A percentile compares a stretch with the other conserved stretches of the same genome.
These are phyloP conservation scores for Periconia sp. DNA, from an alignment of 2,329 filamentous ascomycete species.

Conservation along the genomic window DNA sequence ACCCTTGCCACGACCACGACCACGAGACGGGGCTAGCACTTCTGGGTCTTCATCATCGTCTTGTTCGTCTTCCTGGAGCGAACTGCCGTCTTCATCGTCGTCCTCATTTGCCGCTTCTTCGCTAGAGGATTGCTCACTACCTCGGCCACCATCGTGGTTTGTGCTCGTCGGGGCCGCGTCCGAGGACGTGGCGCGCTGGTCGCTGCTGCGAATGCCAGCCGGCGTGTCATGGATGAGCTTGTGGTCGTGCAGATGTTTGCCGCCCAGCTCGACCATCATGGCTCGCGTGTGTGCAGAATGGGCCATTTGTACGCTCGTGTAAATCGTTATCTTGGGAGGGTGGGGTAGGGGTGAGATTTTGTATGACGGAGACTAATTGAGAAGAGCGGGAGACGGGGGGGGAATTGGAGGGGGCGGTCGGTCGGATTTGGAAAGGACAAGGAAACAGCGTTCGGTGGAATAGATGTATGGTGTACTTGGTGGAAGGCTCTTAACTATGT, in stretches of 20 bases:
- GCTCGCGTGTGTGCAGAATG: conserved; percentile 30
- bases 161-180: conserved; percentile 26
- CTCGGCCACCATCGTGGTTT: conserved; percentile 28
- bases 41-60: conserved; percentile 45
- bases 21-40: conserved; percentile 40
- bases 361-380: neutral
- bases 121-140: conserved; percentile 31
- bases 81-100: conserved; percentile 42
- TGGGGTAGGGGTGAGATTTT: conserved; percentile 4
- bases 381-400: conserved; percentile 5
- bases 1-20: conserved; percentile 36
- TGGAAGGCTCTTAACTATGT: conserved; percentile 46
- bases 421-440: conserved; percentile 11
- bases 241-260: conserved; percentile 37
- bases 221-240: conserved; percentile 33
- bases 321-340: conserved; percentile 7
- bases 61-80: conserved; percentile 36
- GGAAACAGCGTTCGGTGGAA: conserved; percentile 32
- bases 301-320: conserved; percentile 28
- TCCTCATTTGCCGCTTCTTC: conserved; percentile 41
- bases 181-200: conserved; percentile 25
- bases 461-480: conserved; percentile 38
- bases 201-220: conserved; percentile 24
- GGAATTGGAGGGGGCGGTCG: conserved; percentile 6
- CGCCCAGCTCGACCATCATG: conserved; percentile 33